A percentile compares a stretch with the other conserved stretches of the same genome.
phyloP scores from a whole-genome alignment of 352 stramenopile genomes.

The Globisporangium polare region DNA sequence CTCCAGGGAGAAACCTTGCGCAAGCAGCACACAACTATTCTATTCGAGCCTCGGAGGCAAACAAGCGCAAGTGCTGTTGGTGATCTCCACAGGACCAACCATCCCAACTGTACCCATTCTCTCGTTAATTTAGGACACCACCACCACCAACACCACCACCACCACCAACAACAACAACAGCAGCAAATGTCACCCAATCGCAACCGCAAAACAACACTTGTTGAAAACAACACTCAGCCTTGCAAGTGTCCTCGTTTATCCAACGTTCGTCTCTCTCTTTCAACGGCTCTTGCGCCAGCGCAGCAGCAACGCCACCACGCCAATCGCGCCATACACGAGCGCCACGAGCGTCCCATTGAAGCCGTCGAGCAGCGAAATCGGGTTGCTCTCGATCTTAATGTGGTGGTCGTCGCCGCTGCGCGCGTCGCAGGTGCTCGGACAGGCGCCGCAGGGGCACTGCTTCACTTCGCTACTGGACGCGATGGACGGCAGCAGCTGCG shows the following conservation, averaged over 20 bases:
- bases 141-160: no score
- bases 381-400: conserved; percentile 56
- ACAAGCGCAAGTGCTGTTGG: neutral
- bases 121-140: neutral
- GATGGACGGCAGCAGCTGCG: conserved; percentile 66
- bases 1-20: neutral
- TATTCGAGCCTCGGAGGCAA: neutral
- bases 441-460: conserved; percentile 75
- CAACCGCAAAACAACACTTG: no score
- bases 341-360: conserved; percentile 62
- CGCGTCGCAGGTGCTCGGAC: conserved; percentile 60
- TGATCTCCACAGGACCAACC: neutral
- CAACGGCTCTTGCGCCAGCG: conserved; percentile 36
- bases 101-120: neutral
- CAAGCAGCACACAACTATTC: neutral
- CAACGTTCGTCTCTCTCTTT: neutral
- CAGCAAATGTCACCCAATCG: neutral
- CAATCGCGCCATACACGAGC: conserved; percentile 48
- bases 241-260: neutral
- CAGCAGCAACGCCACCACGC: conserved; percentile 32
- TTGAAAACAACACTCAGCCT: no score
- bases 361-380: conserved; percentile 63
- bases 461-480: conserved; percentile 40
- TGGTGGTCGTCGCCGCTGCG: conserved; percentile 26
- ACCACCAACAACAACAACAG: neutral